Evolutionary conservation across 371 early-diverging fungal species (phyloP), one percentile per base, ranked within the genome.

Genomic region (Parasitella parasitica): DNA sequence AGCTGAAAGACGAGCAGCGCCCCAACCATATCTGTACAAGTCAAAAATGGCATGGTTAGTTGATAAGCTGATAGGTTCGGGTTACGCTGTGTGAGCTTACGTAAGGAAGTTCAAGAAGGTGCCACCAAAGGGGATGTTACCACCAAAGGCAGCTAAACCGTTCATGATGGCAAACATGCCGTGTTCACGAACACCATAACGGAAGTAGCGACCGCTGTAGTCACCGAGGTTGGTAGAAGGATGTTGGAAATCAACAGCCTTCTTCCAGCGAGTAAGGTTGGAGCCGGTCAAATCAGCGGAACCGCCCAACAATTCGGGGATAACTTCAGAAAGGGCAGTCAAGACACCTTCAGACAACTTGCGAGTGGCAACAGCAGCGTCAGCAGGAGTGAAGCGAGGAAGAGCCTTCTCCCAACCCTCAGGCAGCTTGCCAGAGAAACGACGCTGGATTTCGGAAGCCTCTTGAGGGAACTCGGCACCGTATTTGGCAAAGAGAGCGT

Each of bases 101-200:
- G 82, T 84, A 76, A 96, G 87, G 77, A 99, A 99, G 88, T 98
- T 98, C 63, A 99, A 86, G 88, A 98, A 99, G 22, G 99, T 98
- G 61, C 95, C 93, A 59, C 94, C 94, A 67, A 90, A 97, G 18
- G 98, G 97, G 64, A 97, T 91, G 52, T 90, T 70, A 49, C 85
- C 93, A 56, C 97, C 96, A 66, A 96, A 97, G 28, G 95, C 91
- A 41, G 89, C 72, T 55, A 99, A 82, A 61, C 99, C 99, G 83
- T 99, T 99, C 85, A 92, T 90, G 66, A 94, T 87, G 37, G 94
- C 98, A 46, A 91, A 91, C 99, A 99, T 99, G 53, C 91, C 97
- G 77, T 99, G 99, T 81, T 99, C 99, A 76, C 99, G 93, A 36
- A 99, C 98, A 80, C 99, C 99, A 75, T 88, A 99, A 59, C 95